Evolutionary conservation across 2,329 filamentous ascomycete species (phyloP), one percentile per base, ranked within the genome.

Genomic region (Aspergillus awamori): DNA sequence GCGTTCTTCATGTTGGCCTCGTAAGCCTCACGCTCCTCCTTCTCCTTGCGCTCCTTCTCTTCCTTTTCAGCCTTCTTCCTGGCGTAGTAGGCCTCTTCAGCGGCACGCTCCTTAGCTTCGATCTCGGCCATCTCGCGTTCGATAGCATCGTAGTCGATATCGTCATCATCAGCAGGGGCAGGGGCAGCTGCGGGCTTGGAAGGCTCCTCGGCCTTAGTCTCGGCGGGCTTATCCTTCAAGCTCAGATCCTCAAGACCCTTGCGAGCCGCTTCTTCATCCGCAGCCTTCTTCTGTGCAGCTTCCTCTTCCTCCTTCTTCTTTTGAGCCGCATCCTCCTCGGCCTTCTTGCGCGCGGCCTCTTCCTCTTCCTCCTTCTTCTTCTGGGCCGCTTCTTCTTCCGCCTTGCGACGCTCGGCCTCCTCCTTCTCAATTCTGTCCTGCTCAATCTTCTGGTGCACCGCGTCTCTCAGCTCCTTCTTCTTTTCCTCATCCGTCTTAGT

Each of bases 401-500:
- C 82, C 57, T 79, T 74, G 63, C 76, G 75, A 61, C 81, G 80
- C 57, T 76, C 77, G 43, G 77, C 82, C 58, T 87, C 86, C 56
- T 86, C 85, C 72, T 88, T 87, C 62, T 82, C 79, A 67, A 84
- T 82, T 2, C 33, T 13, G 5, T 36, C 33, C 72, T 88, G 87
- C 62, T 82, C 79, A 67, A 84, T 82, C 70, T 81, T 81, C 67
- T 80, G 76, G 28, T 77, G 78, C 57, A 83, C 78, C 11, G 79
- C 77, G 60, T 82, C 80, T 73, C 84, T 85, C 72, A 96, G 89
- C 74, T 92, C 89, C 74, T 90, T 87, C 76, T 90, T 89, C 65
- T 92, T 92, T 78, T 97, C 90, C 74, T 94, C 90, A 38, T 87
- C 86, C 1, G 89, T 89, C 83, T 95, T 95, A 45, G 81, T 81